Conservation (phyloP, 176 grass and related monocot genomes). For the Poa annua region DNA sequence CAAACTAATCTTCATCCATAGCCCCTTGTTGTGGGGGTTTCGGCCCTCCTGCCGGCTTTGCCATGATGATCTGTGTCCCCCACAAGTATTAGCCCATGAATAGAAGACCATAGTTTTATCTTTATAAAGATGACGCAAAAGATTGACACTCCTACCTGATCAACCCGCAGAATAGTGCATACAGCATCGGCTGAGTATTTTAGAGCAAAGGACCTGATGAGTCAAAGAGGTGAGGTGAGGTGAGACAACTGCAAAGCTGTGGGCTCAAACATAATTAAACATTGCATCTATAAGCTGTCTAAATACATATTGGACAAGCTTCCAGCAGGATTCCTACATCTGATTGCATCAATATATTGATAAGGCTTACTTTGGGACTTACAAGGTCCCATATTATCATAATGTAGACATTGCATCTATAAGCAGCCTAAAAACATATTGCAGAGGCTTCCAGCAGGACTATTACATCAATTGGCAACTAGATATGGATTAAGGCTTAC, state of each 20-base stretch:
- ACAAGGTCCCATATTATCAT: slow-evolving; percentile 89
- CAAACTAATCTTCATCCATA: slow-evolving; percentile 82
- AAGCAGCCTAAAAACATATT: background rate
- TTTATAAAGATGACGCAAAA: background rate
- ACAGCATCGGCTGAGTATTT: slow-evolving; percentile 80
- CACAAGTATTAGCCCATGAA: slow-evolving; percentile 17
- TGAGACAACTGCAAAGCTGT: background rate
- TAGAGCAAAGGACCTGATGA: slow-evolving; percentile 75
- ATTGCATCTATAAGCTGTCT: slow-evolving; percentile 18
- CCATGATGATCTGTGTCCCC: slow-evolving; percentile 83
- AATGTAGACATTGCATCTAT: slow-evolving; percentile 6
- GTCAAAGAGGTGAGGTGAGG: background rate
- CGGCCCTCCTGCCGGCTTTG: slow-evolving; percentile 84
- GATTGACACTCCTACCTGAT: slow-evolving; percentile 58
- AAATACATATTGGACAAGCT: background rate
- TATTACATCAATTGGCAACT: background rate
- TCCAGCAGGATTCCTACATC: slow-evolving; percentile 2
- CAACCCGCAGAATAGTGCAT: slow-evolving; percentile 83
- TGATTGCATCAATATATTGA: background rate
- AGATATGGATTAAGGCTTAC: slow-evolving; percentile 48
- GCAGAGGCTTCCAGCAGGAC: background rate
- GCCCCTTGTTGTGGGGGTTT: slow-evolving; percentile 56
- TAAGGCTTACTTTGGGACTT: slow-evolving; percentile 80
- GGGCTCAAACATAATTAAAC: background rate
- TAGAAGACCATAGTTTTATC: background rate